Percentiles rank a stretch among this genome's conserved stretches.
These are phyloP conservation scores for Monosporozyma unispora DNA, from an alignment of 805 yeast genomes.

Conservation along the genomic window DNA sequence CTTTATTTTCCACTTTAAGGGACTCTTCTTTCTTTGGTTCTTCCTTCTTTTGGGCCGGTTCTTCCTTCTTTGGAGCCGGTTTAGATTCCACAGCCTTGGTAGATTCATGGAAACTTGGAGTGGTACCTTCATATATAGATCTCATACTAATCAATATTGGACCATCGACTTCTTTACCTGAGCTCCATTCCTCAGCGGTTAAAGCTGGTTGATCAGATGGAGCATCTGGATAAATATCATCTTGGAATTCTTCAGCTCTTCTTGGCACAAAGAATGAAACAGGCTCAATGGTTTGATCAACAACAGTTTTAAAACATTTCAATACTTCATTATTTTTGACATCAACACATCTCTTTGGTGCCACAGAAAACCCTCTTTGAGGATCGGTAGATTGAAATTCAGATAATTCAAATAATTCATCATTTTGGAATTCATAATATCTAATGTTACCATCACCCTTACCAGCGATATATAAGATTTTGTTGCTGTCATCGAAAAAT, in stretches of 20 bases:
- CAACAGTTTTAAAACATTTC: slow-evolving; percentile 76
- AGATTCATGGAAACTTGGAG: slow-evolving; percentile 38
- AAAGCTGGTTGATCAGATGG: slow-evolving; percentile 75
- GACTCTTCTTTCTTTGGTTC: slow-evolving; percentile 17
- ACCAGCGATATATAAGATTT: slow-evolving; percentile 82
- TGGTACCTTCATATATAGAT: slow-evolving; percentile 68
- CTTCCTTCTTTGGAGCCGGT: slow-evolving; percentile 4
- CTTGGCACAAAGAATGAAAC: slow-evolving; percentile 90
- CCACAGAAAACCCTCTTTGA: slow-evolving; percentile 89
- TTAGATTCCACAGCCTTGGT: slow-evolving; percentile 13
- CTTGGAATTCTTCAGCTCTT: slow-evolving; percentile 86
- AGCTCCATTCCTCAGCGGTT: slow-evolving; percentile 67
- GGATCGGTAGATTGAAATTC: slow-evolving; percentile 86
- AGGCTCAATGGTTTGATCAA: slow-evolving; percentile 80
- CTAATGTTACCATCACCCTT: slow-evolving; percentile 98
- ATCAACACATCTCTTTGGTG: slow-evolving; percentile 76
- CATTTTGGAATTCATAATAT: slow-evolving; percentile 82
- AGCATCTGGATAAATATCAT: slow-evolving; percentile 86
- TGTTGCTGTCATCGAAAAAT: slow-evolving; percentile 71
- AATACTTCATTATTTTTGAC: slow-evolving; percentile 78
- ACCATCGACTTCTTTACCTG: slow-evolving; percentile 72
- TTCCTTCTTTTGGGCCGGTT: slow-evolving; percentile 9
- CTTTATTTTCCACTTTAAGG: not conserved
- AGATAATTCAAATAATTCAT: slow-evolving; percentile 73
- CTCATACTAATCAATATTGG: slow-evolving; percentile 74